Percentiles rank a stretch among this genome's conserved stretches.
These are phyloP conservation scores for Fusarium decemcellulare DNA, from an alignment of 2,329 filamentous ascomycete genomes.

Conservation along the genomic window DNA sequence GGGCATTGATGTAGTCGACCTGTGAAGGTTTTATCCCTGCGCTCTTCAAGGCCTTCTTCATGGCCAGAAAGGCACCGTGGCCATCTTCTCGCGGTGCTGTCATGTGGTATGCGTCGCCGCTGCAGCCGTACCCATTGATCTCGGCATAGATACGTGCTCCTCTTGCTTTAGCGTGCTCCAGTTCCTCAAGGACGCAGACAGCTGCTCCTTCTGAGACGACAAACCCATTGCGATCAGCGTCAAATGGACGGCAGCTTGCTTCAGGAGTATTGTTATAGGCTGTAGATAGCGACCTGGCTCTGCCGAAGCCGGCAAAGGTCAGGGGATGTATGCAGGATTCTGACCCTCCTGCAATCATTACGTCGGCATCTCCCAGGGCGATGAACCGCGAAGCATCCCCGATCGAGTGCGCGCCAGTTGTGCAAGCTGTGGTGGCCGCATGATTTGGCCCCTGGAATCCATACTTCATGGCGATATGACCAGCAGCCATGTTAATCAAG, in stretches of 20 bases:
- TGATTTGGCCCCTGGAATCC: constrained; percentile 94
- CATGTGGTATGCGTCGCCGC: constrained; percentile 93
- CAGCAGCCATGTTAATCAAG: constrained; percentile 94
- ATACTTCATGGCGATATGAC: constrained; percentile 94
- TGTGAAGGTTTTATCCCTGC: constrained; percentile 77
- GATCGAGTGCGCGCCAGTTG: constrained; percentile 94
- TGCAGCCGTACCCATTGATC: constrained; percentile 89
- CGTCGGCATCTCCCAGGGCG: constrained; percentile 88
- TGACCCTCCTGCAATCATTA: constrained; percentile 96
- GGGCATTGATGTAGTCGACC: constrained; percentile 95
- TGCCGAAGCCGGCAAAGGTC: constrained; percentile 90
- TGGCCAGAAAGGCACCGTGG: constrained; percentile 84
- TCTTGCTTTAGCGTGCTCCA: constrained; percentile 86
- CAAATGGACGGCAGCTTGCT: constrained; percentile 88
- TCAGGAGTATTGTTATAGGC: constrained; percentile 81
- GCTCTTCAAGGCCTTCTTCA: constrained; percentile 85
- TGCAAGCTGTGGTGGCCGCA: constrained; percentile 93
- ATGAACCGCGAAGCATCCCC: constrained; percentile 96
- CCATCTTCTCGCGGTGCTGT: constrained; percentile 90
- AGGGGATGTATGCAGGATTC: constrained; percentile 97
- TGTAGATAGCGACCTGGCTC: constrained; percentile 88
- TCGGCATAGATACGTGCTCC: constrained; percentile 91
- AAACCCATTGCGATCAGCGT: constrained; percentile 84
- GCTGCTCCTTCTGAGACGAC: constrained; percentile 95
- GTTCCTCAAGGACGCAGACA: constrained; percentile 88